phyloP scores from a whole-genome alignment of 2,329 filamentous ascomycete species.

The Colletotrichum gloeosporioides region DNA sequence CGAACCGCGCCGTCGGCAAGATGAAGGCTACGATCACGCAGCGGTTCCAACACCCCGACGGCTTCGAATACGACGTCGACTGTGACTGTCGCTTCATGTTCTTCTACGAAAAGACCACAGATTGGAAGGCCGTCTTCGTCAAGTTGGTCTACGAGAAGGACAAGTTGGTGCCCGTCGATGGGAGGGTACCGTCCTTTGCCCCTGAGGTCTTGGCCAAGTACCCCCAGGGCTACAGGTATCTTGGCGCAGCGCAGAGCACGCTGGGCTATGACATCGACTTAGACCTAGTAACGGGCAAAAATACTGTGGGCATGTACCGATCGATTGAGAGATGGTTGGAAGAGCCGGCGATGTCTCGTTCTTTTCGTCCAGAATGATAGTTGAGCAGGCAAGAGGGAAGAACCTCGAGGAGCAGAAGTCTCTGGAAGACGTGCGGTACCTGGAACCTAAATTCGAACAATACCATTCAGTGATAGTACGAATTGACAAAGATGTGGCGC shows the following conservation, averaged over 20 bases:
- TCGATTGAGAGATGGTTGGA: conserved; percentile 47
- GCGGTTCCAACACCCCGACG: conserved; percentile 42
- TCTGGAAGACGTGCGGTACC: rapidly evolving
- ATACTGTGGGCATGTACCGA: conserved; percentile 42
- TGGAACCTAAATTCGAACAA: neutral
- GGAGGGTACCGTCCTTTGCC: conserved; percentile 43
- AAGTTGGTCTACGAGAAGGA: conserved; percentile 57
- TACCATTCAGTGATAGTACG: rapidly evolving
- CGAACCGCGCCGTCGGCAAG: conserved; percentile 52
- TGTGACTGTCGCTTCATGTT: conserved; percentile 57
- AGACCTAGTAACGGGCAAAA: conserved; percentile 43
- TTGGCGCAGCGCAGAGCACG: conserved; percentile 50
- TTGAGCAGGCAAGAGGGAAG: neutral
- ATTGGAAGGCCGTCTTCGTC: conserved; percentile 49
- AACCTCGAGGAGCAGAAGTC: neutral
- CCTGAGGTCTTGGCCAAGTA: conserved; percentile 41
- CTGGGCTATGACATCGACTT: conserved; percentile 49
- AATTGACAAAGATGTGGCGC: neutral
- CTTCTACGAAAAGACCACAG: conserved; percentile 43
- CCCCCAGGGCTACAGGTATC: conserved; percentile 51
- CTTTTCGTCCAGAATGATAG: neutral
- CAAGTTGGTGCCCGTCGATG: conserved; percentile 52
- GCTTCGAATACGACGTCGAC: conserved; percentile 51
- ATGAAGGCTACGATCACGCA: conserved; percentile 62
- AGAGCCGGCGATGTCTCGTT: conserved; percentile 22